Conservation (phyloP, 1,139 yeast species). For the Saccharomyces hybrid region DNA sequence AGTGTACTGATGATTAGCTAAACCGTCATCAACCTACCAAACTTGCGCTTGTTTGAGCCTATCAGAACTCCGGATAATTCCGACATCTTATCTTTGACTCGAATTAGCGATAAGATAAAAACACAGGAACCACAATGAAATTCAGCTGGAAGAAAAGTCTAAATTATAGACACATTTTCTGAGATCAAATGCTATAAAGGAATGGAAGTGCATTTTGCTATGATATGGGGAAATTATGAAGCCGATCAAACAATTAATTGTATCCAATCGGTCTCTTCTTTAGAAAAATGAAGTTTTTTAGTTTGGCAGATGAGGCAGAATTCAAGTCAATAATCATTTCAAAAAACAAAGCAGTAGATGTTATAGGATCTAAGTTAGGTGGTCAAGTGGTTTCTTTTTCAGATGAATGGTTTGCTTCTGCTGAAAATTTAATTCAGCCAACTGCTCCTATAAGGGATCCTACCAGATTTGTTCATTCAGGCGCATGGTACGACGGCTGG, state of each 20-base stretch:
- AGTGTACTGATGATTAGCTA: not conserved
- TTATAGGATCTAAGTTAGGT: slow-evolving; percentile 78
- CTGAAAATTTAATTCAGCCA: slow-evolving; percentile 80
- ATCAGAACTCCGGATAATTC: not conserved
- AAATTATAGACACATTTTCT: not conserved
- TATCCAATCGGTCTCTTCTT: not conserved
- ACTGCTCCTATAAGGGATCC: slow-evolving; percentile 73
- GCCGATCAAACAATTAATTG: not conserved
- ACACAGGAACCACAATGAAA: not conserved
- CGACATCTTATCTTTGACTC: not conserved
- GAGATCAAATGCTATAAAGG: not conserved
- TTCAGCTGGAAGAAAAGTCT: not conserved
- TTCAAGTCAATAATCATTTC: slow-evolving; percentile 10
- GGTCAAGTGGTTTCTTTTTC: slow-evolving; percentile 63
- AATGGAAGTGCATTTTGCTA: not conserved
- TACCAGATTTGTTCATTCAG: slow-evolving; percentile 69
- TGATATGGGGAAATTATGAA: not conserved
- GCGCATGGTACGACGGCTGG: slow-evolving; percentile 99
- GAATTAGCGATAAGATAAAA: not conserved
- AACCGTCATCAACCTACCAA: not conserved
- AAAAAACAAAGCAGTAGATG: slow-evolving; percentile 38
- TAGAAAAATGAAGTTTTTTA: not conserved
- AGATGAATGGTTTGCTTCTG: slow-evolving; percentile 95
- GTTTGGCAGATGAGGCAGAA: slow-evolving; percentile 4
- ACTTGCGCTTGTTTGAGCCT: not conserved